phyloP scores from a whole-genome alignment of 176 grass and related monocot species.

The Ensete ventricosum region DNA sequence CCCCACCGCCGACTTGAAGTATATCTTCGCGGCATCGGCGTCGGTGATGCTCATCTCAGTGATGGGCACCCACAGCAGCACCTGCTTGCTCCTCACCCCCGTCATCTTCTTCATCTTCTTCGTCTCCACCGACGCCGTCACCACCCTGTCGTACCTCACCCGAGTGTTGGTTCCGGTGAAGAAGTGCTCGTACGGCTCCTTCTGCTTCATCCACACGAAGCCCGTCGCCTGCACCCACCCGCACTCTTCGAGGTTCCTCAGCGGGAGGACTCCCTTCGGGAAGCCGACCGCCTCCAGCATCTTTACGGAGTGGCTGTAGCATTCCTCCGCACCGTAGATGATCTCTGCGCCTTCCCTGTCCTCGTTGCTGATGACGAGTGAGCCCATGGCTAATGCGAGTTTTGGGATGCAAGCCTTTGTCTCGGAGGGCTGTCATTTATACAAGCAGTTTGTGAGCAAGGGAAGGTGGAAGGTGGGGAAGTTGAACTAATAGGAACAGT shows the following conservation, averaged over 20 bases:
- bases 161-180: conserved; percentile 49
- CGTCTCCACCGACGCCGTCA: conserved; percentile 83
- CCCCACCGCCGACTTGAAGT: conserved; percentile 79
- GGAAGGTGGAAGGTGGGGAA: not conserved
- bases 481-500: not conserved
- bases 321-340: conserved; percentile 52
- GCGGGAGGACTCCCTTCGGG: conserved; percentile 71
- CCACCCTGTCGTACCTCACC: conserved; percentile 64
- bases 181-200: conserved; percentile 66
- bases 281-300: conserved; percentile 60
- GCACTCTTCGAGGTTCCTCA: conserved; percentile 63
- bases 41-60: conserved; percentile 69
- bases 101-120: conserved; percentile 84
- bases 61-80: conserved; percentile 90
- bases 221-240: conserved; percentile 75
- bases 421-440: too few species aligned
- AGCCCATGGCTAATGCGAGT: conserved; percentile 29
- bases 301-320: conserved; percentile 65
- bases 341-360: conserved; percentile 54
- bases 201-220: conserved; percentile 90
- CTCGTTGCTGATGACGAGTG: conserved; percentile 29
- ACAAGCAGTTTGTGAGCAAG: not conserved
- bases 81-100: conserved; percentile 69
- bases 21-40: conserved; percentile 30
- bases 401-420: too few species aligned